Base-by-base conservation (phyloP, 2,329 filamentous ascomycete species). In the Diaporthe humulicola region DNA sequence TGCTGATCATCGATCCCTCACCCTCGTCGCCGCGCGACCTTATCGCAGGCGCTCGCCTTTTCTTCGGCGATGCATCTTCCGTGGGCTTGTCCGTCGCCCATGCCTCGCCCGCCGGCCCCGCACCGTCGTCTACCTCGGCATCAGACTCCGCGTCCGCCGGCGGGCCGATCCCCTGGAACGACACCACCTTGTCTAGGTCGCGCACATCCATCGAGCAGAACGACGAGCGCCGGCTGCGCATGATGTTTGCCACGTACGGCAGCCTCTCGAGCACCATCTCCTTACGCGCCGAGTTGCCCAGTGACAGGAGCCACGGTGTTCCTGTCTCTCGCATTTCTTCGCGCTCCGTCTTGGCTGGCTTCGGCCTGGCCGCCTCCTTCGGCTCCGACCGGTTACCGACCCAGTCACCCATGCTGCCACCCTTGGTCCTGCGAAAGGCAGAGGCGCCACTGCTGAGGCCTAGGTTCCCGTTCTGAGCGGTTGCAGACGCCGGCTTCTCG, bases 261-360 rank as follows among this genome's bases (percentile, higher is more conserved):
- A 99, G 88, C 12, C 95, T 92, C 77, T 98, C 95, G 33, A 98
- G 89, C 0, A 98, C 84, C 86, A 97, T 89, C 82, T 96, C 94
- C 56, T 88, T 89, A 48, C 92, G 92, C 5, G 93, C 91, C 4
- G 92, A 90, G 76, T 87, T 92, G 57, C 93, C 92, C 2, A 93
- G 87, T 0, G 91, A 90, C 22, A 92, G 85, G 1, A 90, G 82
- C 0, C 88, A 87, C 1, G 82, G 71, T 1, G 81, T 73, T 0
- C 80, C 69, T 71, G 57, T 76, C 71, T 33, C 81, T 79, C 30
- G 67, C 28, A 33, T 77, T 54, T 78, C 77, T 45, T 78, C 77
- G 25, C 48, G 56, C 15, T 50, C 71, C 56, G 57, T 36, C 33
- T 25, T 67, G 19, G 25, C 71, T 56, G 72, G 77, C 73, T 73